Conservation (phyloP, 2,329 filamentous ascomycete genomes). For the Sarocladium oryzae region DNA sequence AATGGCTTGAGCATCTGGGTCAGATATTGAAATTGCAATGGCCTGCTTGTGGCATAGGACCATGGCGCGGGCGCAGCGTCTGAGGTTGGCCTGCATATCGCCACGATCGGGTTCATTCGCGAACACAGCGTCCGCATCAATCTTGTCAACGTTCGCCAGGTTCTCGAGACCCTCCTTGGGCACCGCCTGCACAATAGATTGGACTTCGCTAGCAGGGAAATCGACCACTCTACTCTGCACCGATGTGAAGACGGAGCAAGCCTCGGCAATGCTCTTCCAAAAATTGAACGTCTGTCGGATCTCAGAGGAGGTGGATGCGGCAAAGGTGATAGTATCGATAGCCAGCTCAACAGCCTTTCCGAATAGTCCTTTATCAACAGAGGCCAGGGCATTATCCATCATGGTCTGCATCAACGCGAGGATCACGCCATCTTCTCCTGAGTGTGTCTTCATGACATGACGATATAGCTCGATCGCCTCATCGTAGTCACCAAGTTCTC, state of each 20-base stretch:
- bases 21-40: constrained; percentile 63
- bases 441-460: constrained; percentile 60
- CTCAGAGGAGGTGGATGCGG: constrained; percentile 48
- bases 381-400: constrained; percentile 72
- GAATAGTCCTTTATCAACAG: constrained; percentile 76
- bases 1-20: constrained; percentile 85
- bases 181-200: constrained; percentile 49
- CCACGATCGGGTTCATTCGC: constrained; percentile 28
- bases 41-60: constrained; percentile 86
- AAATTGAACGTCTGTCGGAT: constrained; percentile 78
- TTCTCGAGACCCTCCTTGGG: constrained; percentile 51
- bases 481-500: constrained; percentile 86
- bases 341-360: constrained; percentile 73
- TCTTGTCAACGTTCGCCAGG: constrained; percentile 63
- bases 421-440: constrained; percentile 76
- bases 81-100: constrained; percentile 33
- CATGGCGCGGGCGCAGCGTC: constrained; percentile 58
- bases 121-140: constrained; percentile 38
- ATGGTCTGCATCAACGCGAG: constrained; percentile 85
- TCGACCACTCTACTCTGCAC: constrained; percentile 61
- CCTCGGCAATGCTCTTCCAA: constrained; percentile 89
- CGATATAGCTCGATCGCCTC: constrained; percentile 73
- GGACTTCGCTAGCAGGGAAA: constrained; percentile 55
- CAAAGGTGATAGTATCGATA: constrained; percentile 60
- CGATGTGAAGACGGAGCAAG: constrained; percentile 75